phyloP scores from a whole-genome alignment of 2,329 filamentous ascomycete species.

The Colletotrichum tabaci region DNA sequence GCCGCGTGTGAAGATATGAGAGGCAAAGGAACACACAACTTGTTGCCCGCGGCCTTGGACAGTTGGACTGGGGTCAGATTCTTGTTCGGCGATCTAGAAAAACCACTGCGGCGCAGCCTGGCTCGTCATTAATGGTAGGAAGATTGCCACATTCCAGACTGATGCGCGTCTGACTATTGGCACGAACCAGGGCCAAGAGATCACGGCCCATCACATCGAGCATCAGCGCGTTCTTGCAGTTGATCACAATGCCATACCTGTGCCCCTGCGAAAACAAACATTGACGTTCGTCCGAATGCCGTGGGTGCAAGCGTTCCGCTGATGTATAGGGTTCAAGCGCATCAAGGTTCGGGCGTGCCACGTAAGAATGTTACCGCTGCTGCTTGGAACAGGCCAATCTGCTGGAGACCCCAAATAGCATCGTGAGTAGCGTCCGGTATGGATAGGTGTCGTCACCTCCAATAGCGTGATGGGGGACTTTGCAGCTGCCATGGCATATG shows the following conservation, averaged over 20 bases:
- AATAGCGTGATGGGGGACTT: conserved; percentile 21
- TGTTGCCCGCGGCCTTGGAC: conserved; percentile 5
- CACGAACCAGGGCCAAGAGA: neutral
- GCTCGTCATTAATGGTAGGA: conserved; percentile 15
- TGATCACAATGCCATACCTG: conserved; percentile 13
- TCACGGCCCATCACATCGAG: conserved; percentile 4
- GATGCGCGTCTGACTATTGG: conserved; percentile 14
- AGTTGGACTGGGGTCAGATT: conserved; percentile 9
- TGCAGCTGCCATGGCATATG: conserved; percentile 24
- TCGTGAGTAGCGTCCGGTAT: neutral
- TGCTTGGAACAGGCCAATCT: neutral
- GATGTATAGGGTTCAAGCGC: neutral
- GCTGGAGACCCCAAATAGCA: neutral
- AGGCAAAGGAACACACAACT: conserved; percentile 6
- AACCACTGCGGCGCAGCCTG: neutral
- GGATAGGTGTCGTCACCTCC: conserved; percentile 32
- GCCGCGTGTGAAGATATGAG: conserved; percentile 23
- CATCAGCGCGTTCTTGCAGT: neutral
- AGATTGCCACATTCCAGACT: conserved; percentile 17
- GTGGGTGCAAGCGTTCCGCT: neutral
- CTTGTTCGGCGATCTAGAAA: conserved; percentile 25
- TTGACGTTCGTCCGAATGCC: neutral
- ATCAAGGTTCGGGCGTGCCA: conserved; percentile 6
- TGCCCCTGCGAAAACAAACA: conserved; percentile 14
- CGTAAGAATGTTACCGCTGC: neutral